Evolutionary conservation across 1,284 basidiomycete species (phyloP), one percentile per base, ranked within the genome.

Genomic region (Flammula alnicola): DNA sequence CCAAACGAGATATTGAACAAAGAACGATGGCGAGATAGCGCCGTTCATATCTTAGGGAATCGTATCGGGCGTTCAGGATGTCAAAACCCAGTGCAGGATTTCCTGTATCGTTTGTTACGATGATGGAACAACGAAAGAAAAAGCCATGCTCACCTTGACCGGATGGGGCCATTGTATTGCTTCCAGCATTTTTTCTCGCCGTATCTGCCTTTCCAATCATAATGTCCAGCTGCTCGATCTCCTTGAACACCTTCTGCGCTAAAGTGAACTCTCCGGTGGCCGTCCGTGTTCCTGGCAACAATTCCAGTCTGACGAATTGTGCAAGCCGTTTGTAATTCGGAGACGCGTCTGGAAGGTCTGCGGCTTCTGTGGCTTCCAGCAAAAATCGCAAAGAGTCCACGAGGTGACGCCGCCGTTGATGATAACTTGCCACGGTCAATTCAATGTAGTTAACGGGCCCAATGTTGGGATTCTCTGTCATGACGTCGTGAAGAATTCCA

Each of bases 31-130:
- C 81, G 6, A 93, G 77, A 27, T 76, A 72, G 10, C 83, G 77
- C 49, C 88, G 79, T 63, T 93, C 91, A 50, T 86, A 84, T 58
- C 79, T 81, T 48, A 92, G 74, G 0, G 86, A 88, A 32, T 89
- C 81, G 52, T 81, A 78, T 20, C 87, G 81, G 20, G 84, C 79
- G 47, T 76, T 77, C 3, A 87, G 74, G 48, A 88, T 75, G 49
- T 88, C 84, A 41, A 76, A 78, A 11, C 87, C 86, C 26, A 93
- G 71, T 3, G 73, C 65, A 3, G 76, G 70, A 41, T 66, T 70
- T 41, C 70, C 80, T 77, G 57, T 14, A 44, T 16, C 43, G 54
- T 17, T 44, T 36, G 14, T 47, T 30, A 16, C n/a, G 23, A 54
- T 49, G 22, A 22, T 27, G 27, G 23, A 37, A 33, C 20, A 27